Evolutionary conservation across 192 early-diverging fungal species (phyloP), one percentile per base, ranked within the genome.

Genomic region (Backusella luteola): DNA sequence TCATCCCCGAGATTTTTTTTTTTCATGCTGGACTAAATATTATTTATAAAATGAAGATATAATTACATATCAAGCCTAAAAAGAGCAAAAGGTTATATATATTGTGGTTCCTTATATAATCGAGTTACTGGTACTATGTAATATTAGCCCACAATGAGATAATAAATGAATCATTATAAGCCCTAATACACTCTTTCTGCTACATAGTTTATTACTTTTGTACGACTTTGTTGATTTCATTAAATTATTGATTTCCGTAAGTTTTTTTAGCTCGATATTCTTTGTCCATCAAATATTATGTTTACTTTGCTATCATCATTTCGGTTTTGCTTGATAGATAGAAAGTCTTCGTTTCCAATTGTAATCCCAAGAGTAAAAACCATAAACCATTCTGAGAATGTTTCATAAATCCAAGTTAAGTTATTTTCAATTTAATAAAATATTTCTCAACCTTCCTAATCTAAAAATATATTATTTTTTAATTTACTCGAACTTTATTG

Each of bases 381-480:
- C 2, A 9, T 12, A 63, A 63, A 21, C 53, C 26, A 26, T 63
- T 26, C 23, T 63, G 23, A 63, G 56, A 63, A 63, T 26, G 23
- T 63, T 63, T 63, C 56, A 63, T 63, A 63, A 63, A 63, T 29
- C 56, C 56, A 63, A 63, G 56, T 63, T 26, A 29, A 63, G 56
- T 63, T 4, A 63, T 63, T 63, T 29, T 63, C 56, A 63, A 63
- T 63, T 29, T 63, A 63, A 26, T 63, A 14, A 49, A 49, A 63
- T 63, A 63, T 29, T 63, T 63, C 56, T 63, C 56, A 63, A 63
- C 23, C 8, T 59, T 59, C 56, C 56, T 59, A 26, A 26, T 59
- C 56, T 59, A 59, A 59, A 59, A 59, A 59, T 59, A 59, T 59
- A 59, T 59, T 59, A 59, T 59, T 59, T 59, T 59, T 59, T 59